Percentiles rank a stretch among this genome's conserved stretches.
Evolutionary conservation across 257 asterid genomes (phyloP).

Genomic region (Marsdenia floribunda): DNA sequence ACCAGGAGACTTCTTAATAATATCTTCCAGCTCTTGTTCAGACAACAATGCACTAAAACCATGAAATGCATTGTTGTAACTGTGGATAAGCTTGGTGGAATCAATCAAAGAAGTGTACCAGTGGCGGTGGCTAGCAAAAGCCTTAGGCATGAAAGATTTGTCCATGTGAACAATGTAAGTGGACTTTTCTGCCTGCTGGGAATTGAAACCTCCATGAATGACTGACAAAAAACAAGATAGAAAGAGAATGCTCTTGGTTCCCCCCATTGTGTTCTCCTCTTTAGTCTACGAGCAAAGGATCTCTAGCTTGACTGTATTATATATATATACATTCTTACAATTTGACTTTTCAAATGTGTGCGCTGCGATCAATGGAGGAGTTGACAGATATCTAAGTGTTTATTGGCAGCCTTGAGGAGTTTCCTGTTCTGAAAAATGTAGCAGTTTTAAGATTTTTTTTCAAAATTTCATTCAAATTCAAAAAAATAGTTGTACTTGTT

Average conservation of each 20-base stretch:
- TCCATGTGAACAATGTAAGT: conserved; percentile 26
- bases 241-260: background rate
- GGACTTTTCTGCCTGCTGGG: conserved; percentile 5
- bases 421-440: background rate
- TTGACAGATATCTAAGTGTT: background rate
- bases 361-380: background rate
- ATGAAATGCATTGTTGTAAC: conserved; percentile 45
- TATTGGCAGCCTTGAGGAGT: background rate
- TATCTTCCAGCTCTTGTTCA: conserved; percentile 25
- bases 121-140: conserved; percentile 18
- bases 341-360: background rate
- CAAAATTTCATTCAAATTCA: no score
- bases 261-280: background rate
- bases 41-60: conserved; percentile 55
- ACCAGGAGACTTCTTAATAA: conserved; percentile 42
- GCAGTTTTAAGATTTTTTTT: no score
- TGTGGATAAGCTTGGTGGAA: conserved; percentile 28
- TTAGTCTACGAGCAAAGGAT: background rate
- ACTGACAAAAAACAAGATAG: background rate
- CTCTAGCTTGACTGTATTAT: background rate
- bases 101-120: conserved; percentile 14
- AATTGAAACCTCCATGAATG: background rate
- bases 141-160: conserved; percentile 21
- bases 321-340: background rate
- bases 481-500: no score